Percentiles rank a stretch among this genome's conserved stretches.
These are phyloP conservation scores for Tetracentron sinense DNA, from an alignment of 164 flowering plant genomes.

Conservation along the genomic window DNA sequence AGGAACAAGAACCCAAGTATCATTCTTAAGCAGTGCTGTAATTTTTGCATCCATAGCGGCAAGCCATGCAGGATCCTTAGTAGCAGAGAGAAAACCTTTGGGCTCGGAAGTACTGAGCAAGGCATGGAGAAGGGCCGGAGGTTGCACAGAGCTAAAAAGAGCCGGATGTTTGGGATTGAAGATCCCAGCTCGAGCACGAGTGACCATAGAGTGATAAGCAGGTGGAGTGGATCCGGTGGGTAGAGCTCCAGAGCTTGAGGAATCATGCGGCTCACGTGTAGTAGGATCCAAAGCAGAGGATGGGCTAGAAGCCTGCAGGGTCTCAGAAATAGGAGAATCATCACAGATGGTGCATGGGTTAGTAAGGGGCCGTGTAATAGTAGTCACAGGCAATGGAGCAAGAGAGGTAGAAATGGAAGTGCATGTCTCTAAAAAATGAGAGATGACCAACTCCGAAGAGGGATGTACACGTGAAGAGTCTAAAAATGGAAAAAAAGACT, in stretches of 20 bases:
- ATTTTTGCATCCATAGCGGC: slow-evolving; percentile 17
- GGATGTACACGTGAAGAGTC: not conserved
- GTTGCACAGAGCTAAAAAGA: not conserved
- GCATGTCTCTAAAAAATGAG: not conserved
- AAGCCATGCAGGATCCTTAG: slow-evolving; percentile 12
- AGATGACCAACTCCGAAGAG: not conserved
- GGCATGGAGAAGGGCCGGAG: not conserved
- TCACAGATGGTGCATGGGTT: too few species aligned
- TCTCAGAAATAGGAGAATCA: too few species aligned
- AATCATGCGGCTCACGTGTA: not conserved
- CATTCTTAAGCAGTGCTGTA: slow-evolving; percentile 5
- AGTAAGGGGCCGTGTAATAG: too few species aligned
- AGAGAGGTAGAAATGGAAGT: not conserved
- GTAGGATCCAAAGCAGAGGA: not conserved
- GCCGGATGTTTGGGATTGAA: slow-evolving; percentile 7
- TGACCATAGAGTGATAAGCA: slow-evolving; percentile 9
- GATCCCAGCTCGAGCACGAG: slow-evolving; percentile 6
- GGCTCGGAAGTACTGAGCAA: slow-evolving; percentile 2
- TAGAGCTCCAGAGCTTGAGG: not conserved
- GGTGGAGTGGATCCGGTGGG: not conserved
- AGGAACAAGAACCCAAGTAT: slow-evolving; percentile 10
- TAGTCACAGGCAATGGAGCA: not conserved
- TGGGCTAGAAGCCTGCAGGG: too few species aligned
- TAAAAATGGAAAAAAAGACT: not conserved
- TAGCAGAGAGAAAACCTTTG: slow-evolving; percentile 9